Conservation (phyloP, 2,329 filamentous ascomycete genomes). For the Calonectria crousiana region DNA sequence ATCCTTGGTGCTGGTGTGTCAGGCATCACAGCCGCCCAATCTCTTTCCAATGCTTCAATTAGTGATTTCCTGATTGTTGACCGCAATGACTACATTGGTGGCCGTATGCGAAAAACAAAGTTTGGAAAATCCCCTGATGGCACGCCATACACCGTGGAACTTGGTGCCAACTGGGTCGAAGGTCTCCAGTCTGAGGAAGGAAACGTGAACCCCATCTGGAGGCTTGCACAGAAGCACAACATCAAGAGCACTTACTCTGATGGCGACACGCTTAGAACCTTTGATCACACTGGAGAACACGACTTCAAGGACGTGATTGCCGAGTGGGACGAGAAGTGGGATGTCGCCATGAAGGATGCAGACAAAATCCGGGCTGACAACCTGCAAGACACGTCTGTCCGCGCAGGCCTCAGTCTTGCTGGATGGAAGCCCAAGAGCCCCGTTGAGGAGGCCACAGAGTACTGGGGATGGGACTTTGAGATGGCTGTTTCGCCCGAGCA, state of each 20-base stretch:
- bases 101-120: conserved; percentile 67
- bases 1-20: conserved; percentile 69
- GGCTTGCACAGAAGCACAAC: conserved; percentile 69
- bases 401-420: conserved; percentile 68
- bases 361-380: conserved; percentile 70
- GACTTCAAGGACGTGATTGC: conserved; percentile 65
- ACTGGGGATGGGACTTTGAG: conserved; percentile 71
- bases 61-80: conserved; percentile 75
- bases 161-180: conserved; percentile 75
- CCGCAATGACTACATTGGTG: conserved; percentile 72
- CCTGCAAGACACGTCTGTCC: conserved; percentile 71
- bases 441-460: conserved; percentile 71
- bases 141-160: conserved; percentile 68
- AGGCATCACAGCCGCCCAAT: conserved; percentile 74
- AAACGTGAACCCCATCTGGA: conserved; percentile 73
- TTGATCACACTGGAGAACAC: conserved; percentile 66
- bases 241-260: conserved; percentile 69
- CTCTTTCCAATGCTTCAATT: conserved; percentile 70
- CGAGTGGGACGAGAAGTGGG: conserved; percentile 61
- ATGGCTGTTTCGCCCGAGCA: conserved; percentile 67
- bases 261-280: conserved; percentile 69
- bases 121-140: conserved; percentile 66
- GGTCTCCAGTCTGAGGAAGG: conserved; percentile 35
- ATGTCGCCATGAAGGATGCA: conserved; percentile 62
- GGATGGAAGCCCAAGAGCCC: conserved; percentile 73